phyloP scores from a whole-genome alignment of 768 basidiomycete species.

The Leccinum uliginosum region DNA sequence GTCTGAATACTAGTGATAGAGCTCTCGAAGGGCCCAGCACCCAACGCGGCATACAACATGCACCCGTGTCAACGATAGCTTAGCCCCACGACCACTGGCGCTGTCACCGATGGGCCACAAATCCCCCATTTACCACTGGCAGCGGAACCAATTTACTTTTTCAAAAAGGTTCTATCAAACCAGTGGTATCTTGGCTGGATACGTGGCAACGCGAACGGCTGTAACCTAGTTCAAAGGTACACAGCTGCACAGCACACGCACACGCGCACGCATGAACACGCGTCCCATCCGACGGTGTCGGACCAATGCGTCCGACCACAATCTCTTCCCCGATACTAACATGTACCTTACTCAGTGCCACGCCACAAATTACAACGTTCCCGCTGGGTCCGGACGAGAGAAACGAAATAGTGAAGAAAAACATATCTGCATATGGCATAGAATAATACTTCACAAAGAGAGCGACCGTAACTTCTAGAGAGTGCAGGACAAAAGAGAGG shows the following conservation, averaged over 20 bases:
- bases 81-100: too few relatives aligned
- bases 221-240: background rate
- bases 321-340: background rate
- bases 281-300: background rate
- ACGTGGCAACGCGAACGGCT: background rate
- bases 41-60: too few relatives aligned
- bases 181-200: too few relatives aligned
- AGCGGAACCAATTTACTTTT: too few relatives aligned
- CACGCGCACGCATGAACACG: too few relatives aligned
- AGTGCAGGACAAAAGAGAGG: background rate
- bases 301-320: background rate
- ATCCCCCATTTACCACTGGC: too few relatives aligned
- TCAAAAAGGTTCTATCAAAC: too few relatives aligned
- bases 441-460: background rate
- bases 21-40: too few relatives aligned
- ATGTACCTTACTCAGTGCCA: background rate
- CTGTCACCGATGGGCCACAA: too few relatives aligned
- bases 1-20: too few relatives aligned
- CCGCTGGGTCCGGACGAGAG: background rate
- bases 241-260: background rate
- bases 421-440: background rate
- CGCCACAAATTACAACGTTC: too few relatives aligned
- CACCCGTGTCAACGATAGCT: too few relatives aligned
- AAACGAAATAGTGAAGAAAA: background rate
- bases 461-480: background rate